phyloP scores from a whole-genome alignment of 129 eudicot genomes.

The carrot (Daucus carota) region DH1_v3.0 NC_030385.2:47086001-47086500 shows the following conservation, averaged over 20 bases:
- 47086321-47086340: conserved; percentile 46
- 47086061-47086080: conserved; percentile 17
- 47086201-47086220: conserved; percentile 67
- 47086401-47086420: conserved; percentile 24
- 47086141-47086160: conserved; percentile 80
- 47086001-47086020: conserved; percentile 69
- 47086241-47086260: conserved; percentile 82
- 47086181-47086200: conserved; percentile 50
- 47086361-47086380: conserved; percentile 32
- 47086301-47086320: conserved; percentile 67
- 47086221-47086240: conserved; percentile 69
- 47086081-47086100: conserved; percentile 19
- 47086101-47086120: conserved; percentile 49
- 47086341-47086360: conserved; percentile 31
- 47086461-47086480: conserved; percentile 28
- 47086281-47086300: conserved; percentile 66
- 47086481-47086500: conserved; percentile 25
- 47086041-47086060: conserved; percentile 15
- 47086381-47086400: conserved; percentile 27
- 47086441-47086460: conserved; percentile 30
- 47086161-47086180: conserved; percentile 74
- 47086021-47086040: conserved; percentile 53
- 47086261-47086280: conserved; percentile 85
- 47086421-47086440: conserved; percentile 30
- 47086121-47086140: conserved; percentile 64